Evolutionary conservation across 2,329 filamentous ascomycete genomes (phyloP), one percentile per base, ranked within the genome.

Genomic region (Calonectria pteridis): DNA sequence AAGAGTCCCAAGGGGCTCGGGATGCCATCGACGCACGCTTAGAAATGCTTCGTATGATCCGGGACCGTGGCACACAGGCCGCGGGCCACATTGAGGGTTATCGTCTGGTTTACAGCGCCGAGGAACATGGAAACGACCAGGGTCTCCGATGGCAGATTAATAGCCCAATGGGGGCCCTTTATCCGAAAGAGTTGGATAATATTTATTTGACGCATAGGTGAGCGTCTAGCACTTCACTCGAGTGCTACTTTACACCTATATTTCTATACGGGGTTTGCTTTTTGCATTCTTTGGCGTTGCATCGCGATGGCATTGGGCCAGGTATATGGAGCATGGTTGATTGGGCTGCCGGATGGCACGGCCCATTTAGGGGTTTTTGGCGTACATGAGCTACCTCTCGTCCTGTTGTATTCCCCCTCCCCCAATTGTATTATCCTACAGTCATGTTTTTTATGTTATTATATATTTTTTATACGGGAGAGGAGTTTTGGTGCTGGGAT

Each of bases 1-100:
- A 89, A 51, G 90, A 89, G 71, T 89, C 90, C 3, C 84, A 86
- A 49, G 84, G 84, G 28, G 88, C 93, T 67, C 85, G 86, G 18
- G 85, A 87, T 35, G 85, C 86, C 3, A 87, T 92, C 55, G 83
- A 85, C 31, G 77, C 78, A 31, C 84, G 86, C 3, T 72, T 86
- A 20, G 82, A 82, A 66, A 79, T 80, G 69, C 71, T 87, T 46
- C 80, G 78, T 29, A 77, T 77, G 50, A 82, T 87, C 63, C 82
- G 80, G 33, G 83, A 84, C 28, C 80, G 80, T 18, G 81, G 80
- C 29, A 78, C 79, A 18, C 82, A 80, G 18, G 74, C 81, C 2
- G 71, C 77, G 7, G 81, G 76, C 13, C 78, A 81, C 6, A 28
- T 73, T 16, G 79, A 82, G 23, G 84, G 83, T 16, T 84, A 81